Conservation (phyloP, 148 eudicot species). For the Camellia japonica region DNA sequence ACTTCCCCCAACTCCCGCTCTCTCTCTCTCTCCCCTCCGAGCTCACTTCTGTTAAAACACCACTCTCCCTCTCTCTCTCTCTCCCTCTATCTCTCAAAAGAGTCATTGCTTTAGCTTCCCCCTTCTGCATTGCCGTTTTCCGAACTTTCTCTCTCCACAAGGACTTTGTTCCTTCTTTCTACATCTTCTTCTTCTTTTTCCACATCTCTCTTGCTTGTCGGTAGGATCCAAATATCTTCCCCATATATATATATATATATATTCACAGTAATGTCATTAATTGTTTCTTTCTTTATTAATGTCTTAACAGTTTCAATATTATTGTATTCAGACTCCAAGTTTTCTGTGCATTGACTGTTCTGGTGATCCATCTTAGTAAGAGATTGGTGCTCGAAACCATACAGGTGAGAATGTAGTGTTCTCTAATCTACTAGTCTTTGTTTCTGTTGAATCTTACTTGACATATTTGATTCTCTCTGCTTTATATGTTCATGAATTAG, state of each 20-base stretch:
- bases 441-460: background rate
- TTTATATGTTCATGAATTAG: background rate
- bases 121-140: no score
- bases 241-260: background rate
- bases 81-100: background rate
- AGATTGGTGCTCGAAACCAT: background rate
- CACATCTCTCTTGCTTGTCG: no score
- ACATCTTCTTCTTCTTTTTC: background rate
- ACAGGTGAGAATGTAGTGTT: background rate
- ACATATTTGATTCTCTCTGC: background rate
- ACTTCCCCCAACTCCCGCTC: background rate
- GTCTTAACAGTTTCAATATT: no score
- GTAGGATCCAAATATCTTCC: background rate
- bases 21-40: constrained; percentile 1
- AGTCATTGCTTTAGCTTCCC: background rate
- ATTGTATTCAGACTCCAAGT: background rate
- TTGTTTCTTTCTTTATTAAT: background rate
- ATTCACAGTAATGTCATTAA: background rate
- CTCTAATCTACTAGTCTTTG: background rate
- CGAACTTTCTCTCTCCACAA: background rate
- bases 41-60: background rate
- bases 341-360: background rate
- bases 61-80: background rate
- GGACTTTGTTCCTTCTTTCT: background rate
- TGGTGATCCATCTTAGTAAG: background rate